Base-by-base conservation (phyloP, 768 basidiomycete genomes). In the Panaeolus cyanescens region DNA sequence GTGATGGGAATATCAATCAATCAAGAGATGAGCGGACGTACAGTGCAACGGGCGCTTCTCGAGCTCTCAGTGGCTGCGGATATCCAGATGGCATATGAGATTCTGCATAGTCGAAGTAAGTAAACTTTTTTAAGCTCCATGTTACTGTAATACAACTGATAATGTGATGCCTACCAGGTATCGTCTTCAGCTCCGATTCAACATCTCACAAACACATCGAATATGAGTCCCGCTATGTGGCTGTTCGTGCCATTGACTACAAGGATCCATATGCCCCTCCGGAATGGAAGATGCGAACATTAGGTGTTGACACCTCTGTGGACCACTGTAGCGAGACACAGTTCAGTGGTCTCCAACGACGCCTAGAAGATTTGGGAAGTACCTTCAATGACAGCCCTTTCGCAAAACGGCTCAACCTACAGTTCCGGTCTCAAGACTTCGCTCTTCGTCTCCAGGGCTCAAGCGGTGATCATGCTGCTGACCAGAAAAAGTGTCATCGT, bases 401-500 rank as follows among this genome's bases (percentile, higher is more conserved):
- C 30, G 62, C 58, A 34, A 59, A 63, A 17, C 2, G 42, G 32
- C 20, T 32, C n/a, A n/a, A 53, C 12, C 25, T 63, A 36, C 17
- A 4, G 15, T 60, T 61, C 34, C 13, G 6, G 2, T 2, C 25
- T 25, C 34, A 40, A 3, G 59, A 61, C 39, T 55, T 61, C 32
- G 25, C 54, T 30, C 50, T 56, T 30, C 19, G 37, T 25, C 55
- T 63, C 1, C 15, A 59, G 17, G 66, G 66, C 12, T 56, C 62
- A n/a, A 63, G 53, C 45, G 55, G 62, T 1, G 62, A 67, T 54
- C 64, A 67, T 55, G 62, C 64, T 2, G 56, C 62, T 6, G 60
- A 67, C 33, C 57, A 67, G 64, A 63, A 37, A 58, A 62, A 32
- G 56, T 54, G n/a, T 59, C 59, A 28, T 13, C 55, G 19, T 28